Evolutionary conservation across 257 asterid species (phyloP).

Genomic region (Solanum piurae): DNA sequence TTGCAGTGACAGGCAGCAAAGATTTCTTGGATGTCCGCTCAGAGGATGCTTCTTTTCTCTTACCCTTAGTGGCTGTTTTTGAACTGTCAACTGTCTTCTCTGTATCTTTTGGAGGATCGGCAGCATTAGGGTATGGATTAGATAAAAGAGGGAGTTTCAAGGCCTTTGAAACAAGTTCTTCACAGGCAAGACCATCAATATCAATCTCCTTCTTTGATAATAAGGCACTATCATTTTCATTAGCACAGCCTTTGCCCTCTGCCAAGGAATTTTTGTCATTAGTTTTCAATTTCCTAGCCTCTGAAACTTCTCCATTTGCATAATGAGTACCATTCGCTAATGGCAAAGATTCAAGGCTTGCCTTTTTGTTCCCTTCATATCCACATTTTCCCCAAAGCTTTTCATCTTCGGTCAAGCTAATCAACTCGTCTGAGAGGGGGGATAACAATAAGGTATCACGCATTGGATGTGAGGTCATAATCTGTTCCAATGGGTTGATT

Average conservation of each 20-base stretch:
- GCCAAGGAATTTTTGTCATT: constrained; percentile 22
- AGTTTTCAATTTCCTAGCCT: constrained; percentile 30
- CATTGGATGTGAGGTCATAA: constrained; percentile 64
- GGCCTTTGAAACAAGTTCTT: constrained; percentile 68
- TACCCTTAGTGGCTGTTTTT: constrained; percentile 16
- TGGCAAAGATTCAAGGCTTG: constrained; percentile 20
- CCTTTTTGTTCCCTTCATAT: constrained; percentile 21
- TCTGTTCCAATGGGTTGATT: constrained; percentile 38
- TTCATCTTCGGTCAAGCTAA: constrained; percentile 33
- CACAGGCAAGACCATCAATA: constrained; percentile 42
- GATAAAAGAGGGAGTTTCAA: constrained; percentile 80
- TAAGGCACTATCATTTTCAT: constrained; percentile 18
- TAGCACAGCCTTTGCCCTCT: constrained; percentile 11
- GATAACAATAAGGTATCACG: constrained; percentile 42
- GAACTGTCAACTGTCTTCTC: constrained; percentile 12
- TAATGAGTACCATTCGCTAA: constrained; percentile 41
- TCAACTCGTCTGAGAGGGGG: constrained; percentile 66
- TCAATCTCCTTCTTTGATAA: constrained; percentile 41
- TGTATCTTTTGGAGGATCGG: constrained; percentile 27
- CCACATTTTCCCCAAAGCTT: constrained; percentile 32
- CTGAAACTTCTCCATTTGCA: constrained; percentile 29
- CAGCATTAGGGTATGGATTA: constrained; percentile 20
- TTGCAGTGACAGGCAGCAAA: constrained; percentile 24
- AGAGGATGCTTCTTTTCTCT: constrained; percentile 21
- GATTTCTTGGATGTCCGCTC: constrained; percentile 30